Evolutionary conservation across 371 early-diverging fungal genomes (phyloP).

Genomic region (Funneliformis caledonium): DNA sequence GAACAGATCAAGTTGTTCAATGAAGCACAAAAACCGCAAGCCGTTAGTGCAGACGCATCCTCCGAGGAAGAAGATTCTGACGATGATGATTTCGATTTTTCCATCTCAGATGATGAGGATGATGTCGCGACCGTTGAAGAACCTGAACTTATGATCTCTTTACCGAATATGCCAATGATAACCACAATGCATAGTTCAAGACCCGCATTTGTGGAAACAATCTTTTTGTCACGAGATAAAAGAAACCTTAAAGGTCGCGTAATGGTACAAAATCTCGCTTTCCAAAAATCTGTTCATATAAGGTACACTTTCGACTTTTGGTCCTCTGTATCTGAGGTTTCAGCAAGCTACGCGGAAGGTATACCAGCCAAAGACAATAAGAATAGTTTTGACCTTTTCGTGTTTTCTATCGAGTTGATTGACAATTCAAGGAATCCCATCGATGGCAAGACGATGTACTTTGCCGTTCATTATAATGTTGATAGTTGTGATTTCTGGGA

Average conservation of each 20-base stretch:
- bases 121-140: constrained; percentile 43
- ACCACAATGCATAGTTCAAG: constrained; percentile 40
- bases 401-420: constrained; percentile 40
- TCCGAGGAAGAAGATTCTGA: constrained; percentile 48
- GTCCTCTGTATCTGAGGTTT: constrained; percentile 62
- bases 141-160: constrained; percentile 47
- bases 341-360: constrained; percentile 59
- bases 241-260: constrained; percentile 57
- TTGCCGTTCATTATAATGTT: constrained; percentile 65
- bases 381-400: constrained; percentile 43
- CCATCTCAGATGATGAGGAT: neutral
- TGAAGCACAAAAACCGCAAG: constrained; percentile 60
- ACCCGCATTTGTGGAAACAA: constrained; percentile 43
- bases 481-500: constrained; percentile 78
- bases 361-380: constrained; percentile 4
- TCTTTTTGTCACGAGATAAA: constrained; percentile 48
- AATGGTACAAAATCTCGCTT: constrained; percentile 79
- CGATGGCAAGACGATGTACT: constrained; percentile 48
- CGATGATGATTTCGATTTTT: constrained; percentile 4
- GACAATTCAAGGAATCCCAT: constrained; percentile 43
- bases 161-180: constrained; percentile 45
- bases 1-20: constrained; percentile 63
- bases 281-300: constrained; percentile 72
- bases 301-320: constrained; percentile 75
- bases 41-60: constrained; percentile 55